phyloP scores from a whole-genome alignment of 257 asterid genomes.

The Penstemon eatonii region DNA sequence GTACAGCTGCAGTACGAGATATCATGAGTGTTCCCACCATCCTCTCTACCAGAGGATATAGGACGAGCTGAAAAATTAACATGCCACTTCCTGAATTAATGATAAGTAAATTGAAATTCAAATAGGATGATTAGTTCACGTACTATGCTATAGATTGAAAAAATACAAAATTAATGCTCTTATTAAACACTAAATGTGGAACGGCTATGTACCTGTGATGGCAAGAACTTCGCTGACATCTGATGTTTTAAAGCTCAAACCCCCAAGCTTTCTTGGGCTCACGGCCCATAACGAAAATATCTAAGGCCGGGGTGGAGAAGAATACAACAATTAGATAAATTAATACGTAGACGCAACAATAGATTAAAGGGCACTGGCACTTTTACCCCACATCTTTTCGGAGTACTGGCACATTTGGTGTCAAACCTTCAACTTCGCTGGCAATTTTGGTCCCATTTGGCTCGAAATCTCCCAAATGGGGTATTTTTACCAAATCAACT shows the following conservation, averaged over 20 bases:
- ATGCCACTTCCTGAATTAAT: slow-evolving; percentile 63
- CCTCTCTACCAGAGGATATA: slow-evolving; percentile 33
- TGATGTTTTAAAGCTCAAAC: slow-evolving; percentile 58
- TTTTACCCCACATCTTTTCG: no score
- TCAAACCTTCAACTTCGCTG: no score
- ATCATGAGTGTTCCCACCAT: slow-evolving; percentile 53
- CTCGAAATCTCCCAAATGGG: no score
- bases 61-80: slow-evolving; percentile 65
- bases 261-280: slow-evolving; percentile 71
- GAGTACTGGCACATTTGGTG: no score
- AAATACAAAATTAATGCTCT: not conserved
- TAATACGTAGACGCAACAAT: not conserved
- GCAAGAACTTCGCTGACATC: slow-evolving; percentile 79
- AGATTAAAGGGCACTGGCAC: no score
- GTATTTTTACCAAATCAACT: no score
- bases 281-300: slow-evolving; percentile 93
- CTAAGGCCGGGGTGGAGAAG: slow-evolving; percentile 31
- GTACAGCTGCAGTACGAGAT: slow-evolving; percentile 76
- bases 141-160: no score
- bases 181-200: not conserved
- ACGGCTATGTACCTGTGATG: slow-evolving; percentile 56
- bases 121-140: not conserved
- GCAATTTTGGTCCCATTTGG: no score
- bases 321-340: not conserved
- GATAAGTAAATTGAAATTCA: no score